Evolutionary conservation across 805 yeast species (phyloP), one percentile per base, ranked within the genome.

Genomic region (Metschnikowia hibisci): DNA sequence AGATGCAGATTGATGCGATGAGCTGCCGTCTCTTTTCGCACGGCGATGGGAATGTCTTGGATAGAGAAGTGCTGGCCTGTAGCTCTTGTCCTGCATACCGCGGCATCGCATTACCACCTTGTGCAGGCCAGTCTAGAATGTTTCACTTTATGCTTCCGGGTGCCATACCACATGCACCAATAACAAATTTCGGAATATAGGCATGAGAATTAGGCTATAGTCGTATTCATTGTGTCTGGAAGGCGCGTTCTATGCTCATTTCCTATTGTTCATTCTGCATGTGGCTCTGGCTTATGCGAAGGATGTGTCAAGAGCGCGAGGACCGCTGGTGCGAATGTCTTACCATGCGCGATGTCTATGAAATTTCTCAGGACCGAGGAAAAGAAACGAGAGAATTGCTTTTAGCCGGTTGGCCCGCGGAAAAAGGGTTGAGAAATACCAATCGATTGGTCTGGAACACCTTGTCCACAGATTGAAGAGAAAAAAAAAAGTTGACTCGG

Each of bases 111-210:
- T 25, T 16, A 25, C 30, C n/a, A 7, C 1, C 18, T 13, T 16
- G 25, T 35, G 32, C 39, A 35, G 39, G 32, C 4, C 15, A 10
- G 39, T 9, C 39, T 35, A 27, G 39, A 35, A 35, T 35, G 39
- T 16, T 35, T 13, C 31, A 10, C 25, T n/a, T 26, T 26, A n/a
- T 25, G 12, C 22, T 16, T 13, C 14, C 38, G 11, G 15, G 12
- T 23, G n/a, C 12, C n/a, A 12, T 25, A 14, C 14, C 30, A 12
- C 16, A 14, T 15, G 15, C 25, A 13, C 22, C 38, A 8, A 34
- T 3, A 11, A 13, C 11, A 15, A 9, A n/a, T 15, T 34, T 11
- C 38, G 14, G 38, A 28, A 34, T 8, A 20, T 20, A 8, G 5
- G 5, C 23, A 20, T 6, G 23, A 20, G 23, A 8, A 6, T 6